Percentiles rank a stretch among this genome's conserved stretches.
These are phyloP conservation scores for Ophiocordyceps camponoti-floridani DNA, from an alignment of 2,329 filamentous ascomycete genomes.

Conservation along the genomic window DNA sequence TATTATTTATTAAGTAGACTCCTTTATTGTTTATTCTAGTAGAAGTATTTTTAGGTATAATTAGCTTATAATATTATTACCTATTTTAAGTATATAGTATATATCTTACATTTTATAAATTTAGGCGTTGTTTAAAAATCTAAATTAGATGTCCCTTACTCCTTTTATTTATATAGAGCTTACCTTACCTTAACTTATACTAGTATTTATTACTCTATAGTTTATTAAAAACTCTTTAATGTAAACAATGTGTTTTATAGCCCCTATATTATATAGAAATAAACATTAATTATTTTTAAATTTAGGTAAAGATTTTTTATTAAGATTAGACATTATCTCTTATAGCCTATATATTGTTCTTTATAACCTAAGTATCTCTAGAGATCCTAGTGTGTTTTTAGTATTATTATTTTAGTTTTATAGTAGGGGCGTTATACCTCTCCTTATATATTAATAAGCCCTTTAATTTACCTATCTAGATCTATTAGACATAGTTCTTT, in stretches of 20 bases:
- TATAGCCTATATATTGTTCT: neutral
- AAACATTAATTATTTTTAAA: neutral
- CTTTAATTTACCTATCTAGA: neutral
- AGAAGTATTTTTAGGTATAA: too few relatives aligned
- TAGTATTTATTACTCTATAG: too few relatives aligned
- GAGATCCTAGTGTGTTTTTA: too few relatives aligned
- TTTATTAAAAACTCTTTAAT: too few relatives aligned
- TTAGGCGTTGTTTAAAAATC: too few relatives aligned
- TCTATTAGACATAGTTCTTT: neutral
- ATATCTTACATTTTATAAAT: too few relatives aligned
- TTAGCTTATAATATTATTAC: too few relatives aligned
- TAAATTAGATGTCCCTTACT: too few relatives aligned
- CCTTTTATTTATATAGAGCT: too few relatives aligned
- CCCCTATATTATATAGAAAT: neutral
- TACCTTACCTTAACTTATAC: too few relatives aligned
- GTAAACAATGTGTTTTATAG: neutral
- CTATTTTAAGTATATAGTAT: too few relatives aligned
- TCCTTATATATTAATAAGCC: neutral
- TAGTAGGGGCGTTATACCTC: neutral
- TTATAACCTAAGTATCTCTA: too few relatives aligned
- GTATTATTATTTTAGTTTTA: neutral
- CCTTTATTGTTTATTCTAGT: neutral
- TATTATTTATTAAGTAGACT: neutral
- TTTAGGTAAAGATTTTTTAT: slow-evolving; percentile 1
- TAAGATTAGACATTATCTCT: neutral